Evolutionary conservation across 352 stramenopile species (phyloP).

Genomic region (Lagenidium sp.): DNA sequence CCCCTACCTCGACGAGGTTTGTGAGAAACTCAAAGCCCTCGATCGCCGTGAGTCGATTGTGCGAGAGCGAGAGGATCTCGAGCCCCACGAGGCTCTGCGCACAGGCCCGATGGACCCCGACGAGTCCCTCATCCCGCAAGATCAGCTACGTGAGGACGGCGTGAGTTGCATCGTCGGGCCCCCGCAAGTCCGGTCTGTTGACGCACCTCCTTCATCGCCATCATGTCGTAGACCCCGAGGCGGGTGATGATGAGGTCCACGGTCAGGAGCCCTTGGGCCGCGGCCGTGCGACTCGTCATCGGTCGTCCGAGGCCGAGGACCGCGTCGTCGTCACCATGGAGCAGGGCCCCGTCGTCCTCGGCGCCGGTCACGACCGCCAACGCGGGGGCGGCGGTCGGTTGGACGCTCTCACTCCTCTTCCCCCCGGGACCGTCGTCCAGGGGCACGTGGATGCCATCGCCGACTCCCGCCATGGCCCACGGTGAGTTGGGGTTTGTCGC

Average conservation of each 20-base stretch:
- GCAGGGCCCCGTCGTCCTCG: neutral
- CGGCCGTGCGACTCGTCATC: constrained; percentile 9
- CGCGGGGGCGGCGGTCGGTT: too few species aligned
- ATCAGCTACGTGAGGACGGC: constrained; percentile 74
- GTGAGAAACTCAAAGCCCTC: constrained; percentile 55
- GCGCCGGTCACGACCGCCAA: too few species aligned
- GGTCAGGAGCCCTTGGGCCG: constrained; percentile 17
- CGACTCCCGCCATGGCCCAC: too few species aligned
- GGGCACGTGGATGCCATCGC: too few species aligned
- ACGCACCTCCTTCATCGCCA: constrained; percentile 49
- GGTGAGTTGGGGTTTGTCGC: too few species aligned
- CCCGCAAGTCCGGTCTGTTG: too few species aligned
- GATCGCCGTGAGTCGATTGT: constrained; percentile 58
- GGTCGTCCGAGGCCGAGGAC: too few species aligned
- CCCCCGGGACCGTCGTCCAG: too few species aligned
- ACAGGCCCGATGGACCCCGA: constrained; percentile 35
- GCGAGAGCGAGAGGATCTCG: constrained; percentile 76
- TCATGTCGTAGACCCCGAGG: constrained; percentile 49
- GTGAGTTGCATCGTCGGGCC: too few species aligned
- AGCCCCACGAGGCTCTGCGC: constrained; percentile 45
- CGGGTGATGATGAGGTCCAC: constrained; percentile 46
- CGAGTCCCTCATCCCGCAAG: constrained; percentile 50
- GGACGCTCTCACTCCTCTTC: too few species aligned
- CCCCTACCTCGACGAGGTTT: constrained; percentile 60
- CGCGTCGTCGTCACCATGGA: neutral